Conservation (phyloP, 345 rosid species). For the Salix exigua region DNA sequence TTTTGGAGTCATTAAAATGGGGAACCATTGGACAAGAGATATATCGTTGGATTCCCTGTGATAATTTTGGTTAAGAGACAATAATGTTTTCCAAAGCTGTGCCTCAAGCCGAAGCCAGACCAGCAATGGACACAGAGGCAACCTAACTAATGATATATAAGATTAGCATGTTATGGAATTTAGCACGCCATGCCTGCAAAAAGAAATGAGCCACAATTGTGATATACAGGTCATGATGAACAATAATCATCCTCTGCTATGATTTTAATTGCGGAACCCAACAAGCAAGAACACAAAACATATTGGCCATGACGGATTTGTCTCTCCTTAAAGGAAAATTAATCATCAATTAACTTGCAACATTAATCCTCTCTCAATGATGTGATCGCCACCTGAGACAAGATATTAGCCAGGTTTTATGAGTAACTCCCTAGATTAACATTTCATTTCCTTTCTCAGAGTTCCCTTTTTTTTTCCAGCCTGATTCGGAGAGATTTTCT, state of each 20-base stretch:
- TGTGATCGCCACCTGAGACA: slow-evolving; percentile 5
- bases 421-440: background rate
- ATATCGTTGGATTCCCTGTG: slow-evolving; percentile 2
- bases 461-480: background rate
- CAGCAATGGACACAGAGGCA: slow-evolving; percentile 9
- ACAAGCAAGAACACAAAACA: background rate
- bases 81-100: slow-evolving; percentile 3
- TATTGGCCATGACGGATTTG: background rate
- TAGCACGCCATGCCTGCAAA: slow-evolving; percentile 28
- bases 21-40: slow-evolving; percentile 5
- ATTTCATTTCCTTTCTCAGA: background rate
- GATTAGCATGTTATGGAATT: background rate
- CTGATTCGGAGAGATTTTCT: background rate
- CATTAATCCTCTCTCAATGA: slow-evolving; percentile 3
- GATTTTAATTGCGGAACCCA: background rate
- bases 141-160: background rate
- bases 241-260: slow-evolving; percentile 20
- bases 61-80: slow-evolving; percentile 5
- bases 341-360: slow-evolving; percentile 7
- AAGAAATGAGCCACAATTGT: slow-evolving; percentile 6
- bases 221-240: slow-evolving; percentile 14
- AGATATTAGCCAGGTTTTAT: background rate
- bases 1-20: background rate
- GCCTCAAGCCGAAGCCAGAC: background rate
- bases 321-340: slow-evolving; percentile 4